Conservation (phyloP, 106 monocot genomes). For the Phalaenopsis equestris region DNA sequence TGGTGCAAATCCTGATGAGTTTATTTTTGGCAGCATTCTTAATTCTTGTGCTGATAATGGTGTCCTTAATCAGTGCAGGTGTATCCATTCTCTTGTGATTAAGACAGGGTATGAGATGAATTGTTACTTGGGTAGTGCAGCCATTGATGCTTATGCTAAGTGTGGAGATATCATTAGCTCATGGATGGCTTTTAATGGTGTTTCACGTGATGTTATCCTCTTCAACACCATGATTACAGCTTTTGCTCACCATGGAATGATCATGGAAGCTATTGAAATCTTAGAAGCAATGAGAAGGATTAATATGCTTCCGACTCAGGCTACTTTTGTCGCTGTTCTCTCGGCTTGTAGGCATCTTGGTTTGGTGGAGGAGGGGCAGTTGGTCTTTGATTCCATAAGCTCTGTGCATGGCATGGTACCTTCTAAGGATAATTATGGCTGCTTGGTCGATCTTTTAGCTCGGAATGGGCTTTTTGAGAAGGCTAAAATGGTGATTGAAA, state of each 20-base stretch:
- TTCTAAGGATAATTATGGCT: slow-evolving; percentile 16
- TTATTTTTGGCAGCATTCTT: slow-evolving; percentile 19
- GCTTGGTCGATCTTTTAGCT: slow-evolving; percentile 27
- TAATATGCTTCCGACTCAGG: slow-evolving; percentile 15
- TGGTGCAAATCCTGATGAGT: slow-evolving; percentile 19
- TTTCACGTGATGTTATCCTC: slow-evolving; percentile 18
- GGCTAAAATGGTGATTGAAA: slow-evolving; percentile 15
- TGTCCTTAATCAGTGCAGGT: slow-evolving; percentile 14
- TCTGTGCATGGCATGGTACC: slow-evolving; percentile 18
- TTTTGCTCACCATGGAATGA: slow-evolving; percentile 31
- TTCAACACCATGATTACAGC: slow-evolving; percentile 40
- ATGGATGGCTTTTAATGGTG: slow-evolving; percentile 7
- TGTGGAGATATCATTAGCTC: slow-evolving; percentile 25
- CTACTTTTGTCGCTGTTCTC: slow-evolving; percentile 24
- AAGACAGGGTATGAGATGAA: slow-evolving; percentile 18
- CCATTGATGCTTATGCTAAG: slow-evolving; percentile 29
- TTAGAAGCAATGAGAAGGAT: slow-evolving; percentile 15
- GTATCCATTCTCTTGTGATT: slow-evolving; percentile 19
- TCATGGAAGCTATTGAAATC: slow-evolving; percentile 14
- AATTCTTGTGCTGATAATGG: slow-evolving; percentile 19
- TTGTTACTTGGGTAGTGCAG: slow-evolving; percentile 18
- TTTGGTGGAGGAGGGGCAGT: slow-evolving; percentile 19
- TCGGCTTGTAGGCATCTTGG: slow-evolving; percentile 32
- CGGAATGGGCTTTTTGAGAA: slow-evolving; percentile 20
- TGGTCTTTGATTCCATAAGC: slow-evolving; percentile 15